Percentiles rank a stretch among this genome's conserved stretches.
These are phyloP conservation scores for Acrocalymma vagum DNA, from an alignment of 2,329 filamentous ascomycete species.

Conservation along the genomic window DNA sequence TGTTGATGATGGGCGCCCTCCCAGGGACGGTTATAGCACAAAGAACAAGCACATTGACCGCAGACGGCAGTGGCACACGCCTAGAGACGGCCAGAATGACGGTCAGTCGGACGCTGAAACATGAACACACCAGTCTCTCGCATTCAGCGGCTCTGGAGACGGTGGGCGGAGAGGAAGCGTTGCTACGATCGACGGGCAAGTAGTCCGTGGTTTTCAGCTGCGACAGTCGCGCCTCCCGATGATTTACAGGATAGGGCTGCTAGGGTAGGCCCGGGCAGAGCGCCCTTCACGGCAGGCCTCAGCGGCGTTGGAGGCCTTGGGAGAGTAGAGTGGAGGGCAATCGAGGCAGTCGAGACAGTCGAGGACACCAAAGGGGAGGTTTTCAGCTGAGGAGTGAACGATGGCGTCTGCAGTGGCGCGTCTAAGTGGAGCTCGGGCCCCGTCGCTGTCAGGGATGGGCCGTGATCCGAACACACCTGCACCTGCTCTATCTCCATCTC, in stretches of 20 bases:
- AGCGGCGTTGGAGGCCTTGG: constrained; percentile 24
- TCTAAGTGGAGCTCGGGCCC: constrained; percentile 18
- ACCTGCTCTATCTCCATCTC: no score
- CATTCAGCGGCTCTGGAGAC: constrained; percentile 20
- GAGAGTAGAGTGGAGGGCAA: constrained; percentile 26
- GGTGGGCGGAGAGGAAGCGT: constrained; percentile 28
- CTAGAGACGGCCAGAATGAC: constrained; percentile 10
- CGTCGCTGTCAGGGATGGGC: constrained; percentile 21
- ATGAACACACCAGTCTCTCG: constrained; percentile 23
- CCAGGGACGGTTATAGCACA: constrained; percentile 4
- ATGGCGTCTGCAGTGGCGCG: constrained; percentile 43
- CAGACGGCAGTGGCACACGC: background rate
- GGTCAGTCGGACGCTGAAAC: constrained; percentile 24
- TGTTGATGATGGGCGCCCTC: constrained; percentile 16
- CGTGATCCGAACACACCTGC: constrained; percentile 30
- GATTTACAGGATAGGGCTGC: constrained; percentile 42
- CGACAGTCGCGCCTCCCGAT: constrained; percentile 37
- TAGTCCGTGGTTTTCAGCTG: constrained; percentile 44
- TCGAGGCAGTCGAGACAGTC: constrained; percentile 33
- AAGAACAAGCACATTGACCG: constrained; percentile 1
- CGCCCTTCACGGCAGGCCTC: constrained; percentile 19
- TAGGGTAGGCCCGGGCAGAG: constrained; percentile 31
- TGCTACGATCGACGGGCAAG: constrained; percentile 33
- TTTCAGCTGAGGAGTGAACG: constrained; percentile 42
- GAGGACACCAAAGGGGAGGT: constrained; percentile 22